These are phyloP conservation scores for Aspergillus caelatus DNA, from an alignment of 2,329 filamentous ascomycete genomes.

Conservation along the genomic window DNA sequence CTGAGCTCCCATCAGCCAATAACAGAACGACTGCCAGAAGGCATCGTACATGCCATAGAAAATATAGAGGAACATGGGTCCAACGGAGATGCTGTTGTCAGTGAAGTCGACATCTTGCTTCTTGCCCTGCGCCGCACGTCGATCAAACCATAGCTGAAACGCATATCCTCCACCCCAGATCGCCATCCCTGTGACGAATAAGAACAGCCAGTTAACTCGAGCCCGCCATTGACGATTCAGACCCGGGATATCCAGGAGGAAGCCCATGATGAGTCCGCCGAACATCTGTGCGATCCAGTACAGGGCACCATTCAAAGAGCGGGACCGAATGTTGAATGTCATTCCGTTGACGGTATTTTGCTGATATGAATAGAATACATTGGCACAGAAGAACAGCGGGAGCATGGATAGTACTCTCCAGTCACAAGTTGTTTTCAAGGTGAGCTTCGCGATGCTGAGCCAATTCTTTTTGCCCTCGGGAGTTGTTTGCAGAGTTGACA, in stretches of 20 bases:
- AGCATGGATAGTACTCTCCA: slow-evolving; percentile 54
- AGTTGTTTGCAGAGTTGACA: slow-evolving; percentile 40
- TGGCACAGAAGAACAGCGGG: slow-evolving; percentile 59
- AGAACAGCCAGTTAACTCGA: slow-evolving; percentile 48
- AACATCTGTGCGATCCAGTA: slow-evolving; percentile 62
- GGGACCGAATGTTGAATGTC: slow-evolving; percentile 58
- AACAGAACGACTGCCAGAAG: slow-evolving; percentile 66
- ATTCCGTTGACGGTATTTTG: slow-evolving; percentile 59
- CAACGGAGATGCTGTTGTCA: slow-evolving; percentile 54
- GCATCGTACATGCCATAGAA: slow-evolving; percentile 72
- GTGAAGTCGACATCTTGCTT: slow-evolving; percentile 54
- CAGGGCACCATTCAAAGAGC: slow-evolving; percentile 58
- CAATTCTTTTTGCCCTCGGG: slow-evolving; percentile 46
- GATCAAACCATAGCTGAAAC: slow-evolving; percentile 63
- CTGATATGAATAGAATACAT: slow-evolving; percentile 61
- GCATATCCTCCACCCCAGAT: slow-evolving; percentile 65
- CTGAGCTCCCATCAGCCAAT: slow-evolving; percentile 60
- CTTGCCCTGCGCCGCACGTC: slow-evolving; percentile 40
- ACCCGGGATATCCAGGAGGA: slow-evolving; percentile 43
- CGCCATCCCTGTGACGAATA: slow-evolving; percentile 55
- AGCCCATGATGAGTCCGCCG: slow-evolving; percentile 51
- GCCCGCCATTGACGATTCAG: slow-evolving; percentile 52
- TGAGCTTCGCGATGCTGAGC: slow-evolving; percentile 32
- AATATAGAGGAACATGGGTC: slow-evolving; percentile 70
- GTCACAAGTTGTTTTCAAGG: slow-evolving; percentile 40